Conservation (phyloP, 257 asterid genomes). For the Lycium barbarum region DNA sequence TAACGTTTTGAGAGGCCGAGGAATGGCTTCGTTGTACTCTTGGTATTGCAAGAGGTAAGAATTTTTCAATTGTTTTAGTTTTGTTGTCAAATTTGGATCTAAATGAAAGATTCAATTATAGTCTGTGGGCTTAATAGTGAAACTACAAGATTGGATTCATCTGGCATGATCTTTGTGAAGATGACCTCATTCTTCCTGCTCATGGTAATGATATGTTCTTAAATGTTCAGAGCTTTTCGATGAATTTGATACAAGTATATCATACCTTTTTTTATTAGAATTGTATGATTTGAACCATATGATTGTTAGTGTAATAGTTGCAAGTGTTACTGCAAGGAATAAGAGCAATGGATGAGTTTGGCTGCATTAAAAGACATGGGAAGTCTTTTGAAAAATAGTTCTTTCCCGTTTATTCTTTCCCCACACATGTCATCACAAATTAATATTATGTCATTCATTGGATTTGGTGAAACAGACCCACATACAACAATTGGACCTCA, state of each 20-base stretch:
- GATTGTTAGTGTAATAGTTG: background rate
- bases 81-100: constrained; percentile 1
- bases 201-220: constrained; percentile 85
- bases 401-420: too few species aligned
- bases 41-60: constrained; percentile 98
- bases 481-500: too few species aligned
- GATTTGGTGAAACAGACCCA: too few species aligned
- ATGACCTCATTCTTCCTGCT: constrained; percentile 86
- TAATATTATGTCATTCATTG: too few species aligned
- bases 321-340: background rate
- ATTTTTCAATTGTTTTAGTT: background rate
- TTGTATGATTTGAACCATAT: background rate
- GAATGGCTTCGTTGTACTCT: constrained; percentile 88
- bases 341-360: background rate
- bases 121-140: constrained; percentile 34
- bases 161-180: constrained; percentile 70
- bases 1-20: constrained; percentile 64
- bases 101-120: background rate
- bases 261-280: background rate
- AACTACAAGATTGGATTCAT: constrained; percentile 86
- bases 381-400: background rate
- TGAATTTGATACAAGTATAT: constrained; percentile 48
- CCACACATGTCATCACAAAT: too few species aligned
- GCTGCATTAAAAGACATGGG: background rate
- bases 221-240: constrained; percentile 93